Evolutionary conservation across 2,329 filamentous ascomycete species (phyloP), one percentile per base, ranked within the genome.

Genomic region (Waltergamsia citrina): DNA sequence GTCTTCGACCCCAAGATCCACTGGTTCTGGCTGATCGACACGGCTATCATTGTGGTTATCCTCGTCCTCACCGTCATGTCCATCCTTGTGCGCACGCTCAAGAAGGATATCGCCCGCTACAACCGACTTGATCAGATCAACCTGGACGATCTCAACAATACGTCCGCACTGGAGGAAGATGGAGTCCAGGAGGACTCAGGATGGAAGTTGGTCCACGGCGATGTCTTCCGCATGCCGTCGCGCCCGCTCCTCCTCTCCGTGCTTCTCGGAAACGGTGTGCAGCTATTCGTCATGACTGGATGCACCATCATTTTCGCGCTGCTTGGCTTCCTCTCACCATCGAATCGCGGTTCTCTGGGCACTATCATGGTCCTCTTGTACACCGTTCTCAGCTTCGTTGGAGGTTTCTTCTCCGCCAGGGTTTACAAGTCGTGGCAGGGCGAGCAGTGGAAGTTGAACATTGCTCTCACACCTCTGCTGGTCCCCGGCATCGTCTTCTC

Each of bases 21-120:
- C 59, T 98, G 92, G 92, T 94, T 96, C 65, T 95, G 88, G 39
- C 77, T 98, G 32, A 84, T 96, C 61, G 94, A 94, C 60, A 95
- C 88, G 23, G 85, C 92, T 32, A 79, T 96, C 29, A 94, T 98
- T 41, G 88, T 98, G 33, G 72, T 94, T 32, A 92, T 96, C 59
- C 69, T 96, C 26, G 80, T 90, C 23, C 75, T 87, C 29, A 94
- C 92, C 48, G 92, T 98, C 42, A 81, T 82, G 58, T 94, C 88
- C n/a, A 85, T 96, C 30, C 69, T 98, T 12, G 68, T 94, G 36
- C 77, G 90, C 35, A 87, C 90, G 2, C 65, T 98, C 38, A 83
- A 80, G 59, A 95, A 94, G 67, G 92, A 98, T 52, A 95, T 98
- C 57, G 86, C 87, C 20, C 74, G 92, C 36, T 98, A 98, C 67